These are phyloP conservation scores for Fraxinus angustifolia DNA, from an alignment of 305 asterid species.

Conservation along the genomic window DNA sequence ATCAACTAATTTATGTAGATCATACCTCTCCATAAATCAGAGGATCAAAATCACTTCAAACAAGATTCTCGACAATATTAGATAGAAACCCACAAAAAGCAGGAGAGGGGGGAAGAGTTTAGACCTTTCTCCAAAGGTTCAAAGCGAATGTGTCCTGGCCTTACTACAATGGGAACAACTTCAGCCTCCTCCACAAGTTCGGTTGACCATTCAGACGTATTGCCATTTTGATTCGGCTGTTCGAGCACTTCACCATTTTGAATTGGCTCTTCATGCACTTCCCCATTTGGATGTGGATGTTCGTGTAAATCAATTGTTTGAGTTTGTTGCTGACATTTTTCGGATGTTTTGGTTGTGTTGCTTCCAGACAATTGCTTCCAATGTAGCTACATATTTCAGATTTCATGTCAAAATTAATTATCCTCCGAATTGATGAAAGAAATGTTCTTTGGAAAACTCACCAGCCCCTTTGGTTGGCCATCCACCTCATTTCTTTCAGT, in stretches of 20 bases:
- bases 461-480: constrained; percentile 83
- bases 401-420: constrained; percentile 24
- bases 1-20: not conserved
- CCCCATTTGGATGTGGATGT: not conserved
- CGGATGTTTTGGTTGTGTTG: constrained; percentile 32
- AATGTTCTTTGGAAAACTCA: constrained; percentile 36
- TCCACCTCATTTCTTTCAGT: constrained; percentile 36
- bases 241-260: not conserved
- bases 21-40: not conserved
- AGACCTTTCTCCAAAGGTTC: constrained; percentile 77
- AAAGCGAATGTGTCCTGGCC: constrained; percentile 98
- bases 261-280: not conserved
- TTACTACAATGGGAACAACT: constrained; percentile 68
- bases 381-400: constrained; percentile 53
- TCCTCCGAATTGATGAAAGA: not conserved
- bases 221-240: not conserved
- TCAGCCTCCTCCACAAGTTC: constrained; percentile 41
- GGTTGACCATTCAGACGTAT: not conserved
- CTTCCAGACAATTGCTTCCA: constrained; percentile 57
- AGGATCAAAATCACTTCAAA: not conserved
- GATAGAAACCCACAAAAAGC: not conserved
- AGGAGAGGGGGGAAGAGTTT: constrained; percentile 14
- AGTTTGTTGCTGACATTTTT: constrained; percentile 33
- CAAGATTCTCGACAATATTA: not conserved
- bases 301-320: constrained; percentile 23